Evolutionary conservation across 768 basidiomycete species (phyloP), one percentile per base, ranked within the genome.

Genomic region (Lanmaoa rubissima): DNA sequence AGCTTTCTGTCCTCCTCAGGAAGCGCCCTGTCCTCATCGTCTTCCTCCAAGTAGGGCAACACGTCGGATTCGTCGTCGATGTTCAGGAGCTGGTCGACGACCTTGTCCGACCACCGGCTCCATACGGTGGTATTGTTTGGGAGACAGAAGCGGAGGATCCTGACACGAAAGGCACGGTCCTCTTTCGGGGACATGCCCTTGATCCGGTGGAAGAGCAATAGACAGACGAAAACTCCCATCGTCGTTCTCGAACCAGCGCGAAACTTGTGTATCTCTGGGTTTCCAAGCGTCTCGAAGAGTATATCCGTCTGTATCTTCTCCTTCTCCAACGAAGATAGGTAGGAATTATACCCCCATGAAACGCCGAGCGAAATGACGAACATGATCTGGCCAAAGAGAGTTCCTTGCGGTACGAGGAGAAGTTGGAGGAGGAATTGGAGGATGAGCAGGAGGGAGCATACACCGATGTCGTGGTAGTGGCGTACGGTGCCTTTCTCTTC

Each of bases 261-360:
- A 28, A 61, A 72, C 36, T 54, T 51, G 9, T 0, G 24, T 52
- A 71, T 57, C 11, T 19, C 0, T 0, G 62, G 66, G 5, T 45
- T 9, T 4, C 40, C 57, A 14, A 69, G 61, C 28, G 36, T 53
- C 28, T 49, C 7, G 14, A 58, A 63, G 24, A 72, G 55, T 9
- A 69, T 24, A 0, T 19, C 2, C 16, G 39, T 43, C 45, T 72
- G 67, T 47, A 65, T 59, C 51, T 62, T 69, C 49, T 67, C 62
- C 35, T 61, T 69, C 59, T 79, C 76, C 69, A 78, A 53, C 2
- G 68, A 71, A 5, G 73, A 66, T 4, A 73, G 58, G 45, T 65
- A 73, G 0, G 67, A 63, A 38, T 72, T 76, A 28, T 76, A 72
- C 11, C 19, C 52, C 75, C 75, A 76, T 0, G 73, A 76, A 2